Percentiles rank a stretch among this genome's conserved stretches.
These are phyloP conservation scores for Pseudogymnoascus sp. DNA, from an alignment of 2,329 filamentous ascomycete genomes.

Conservation along the genomic window DNA sequence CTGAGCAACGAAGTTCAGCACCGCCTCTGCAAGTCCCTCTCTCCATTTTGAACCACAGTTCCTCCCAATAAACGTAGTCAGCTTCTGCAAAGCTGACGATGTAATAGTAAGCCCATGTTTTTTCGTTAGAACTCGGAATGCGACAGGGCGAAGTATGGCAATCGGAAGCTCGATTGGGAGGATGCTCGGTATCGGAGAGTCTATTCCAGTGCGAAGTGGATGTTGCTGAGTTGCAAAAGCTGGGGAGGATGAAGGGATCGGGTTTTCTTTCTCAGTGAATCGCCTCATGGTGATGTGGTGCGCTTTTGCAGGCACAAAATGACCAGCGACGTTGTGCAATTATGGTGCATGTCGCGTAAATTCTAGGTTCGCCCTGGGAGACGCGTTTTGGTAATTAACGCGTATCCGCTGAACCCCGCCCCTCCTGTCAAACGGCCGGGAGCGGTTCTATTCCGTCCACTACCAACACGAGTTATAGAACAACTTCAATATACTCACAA, in stretches of 20 bases:
- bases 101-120: constrained; percentile 93
- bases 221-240: constrained; percentile 82
- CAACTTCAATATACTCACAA: not conserved
- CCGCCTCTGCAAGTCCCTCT: constrained; percentile 83
- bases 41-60: constrained; percentile 96
- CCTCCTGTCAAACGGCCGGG: not conserved
- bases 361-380: not conserved
- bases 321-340: constrained; percentile 1
- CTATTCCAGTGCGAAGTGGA: constrained; percentile 56
- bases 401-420: not conserved
- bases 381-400: constrained; percentile 6
- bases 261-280: constrained; percentile 32
- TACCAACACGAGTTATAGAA: not conserved
- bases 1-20: constrained; percentile 84
- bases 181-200: constrained; percentile 38
- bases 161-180: constrained; percentile 85
- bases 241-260: constrained; percentile 79
- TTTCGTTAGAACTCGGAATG: constrained; percentile 93
- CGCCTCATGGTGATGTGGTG: not conserved
- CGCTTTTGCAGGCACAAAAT: not conserved
- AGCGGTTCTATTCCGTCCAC: not conserved
- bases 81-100: constrained; percentile 72
- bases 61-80: constrained; percentile 83
- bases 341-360: constrained; percentile 6
- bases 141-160: constrained; percentile 76